Percentiles rank a stretch among this genome's conserved stretches.
phyloP scores from a whole-genome alignment of 169 alveolate genomes.

The Babesia bigemina region DNA sequence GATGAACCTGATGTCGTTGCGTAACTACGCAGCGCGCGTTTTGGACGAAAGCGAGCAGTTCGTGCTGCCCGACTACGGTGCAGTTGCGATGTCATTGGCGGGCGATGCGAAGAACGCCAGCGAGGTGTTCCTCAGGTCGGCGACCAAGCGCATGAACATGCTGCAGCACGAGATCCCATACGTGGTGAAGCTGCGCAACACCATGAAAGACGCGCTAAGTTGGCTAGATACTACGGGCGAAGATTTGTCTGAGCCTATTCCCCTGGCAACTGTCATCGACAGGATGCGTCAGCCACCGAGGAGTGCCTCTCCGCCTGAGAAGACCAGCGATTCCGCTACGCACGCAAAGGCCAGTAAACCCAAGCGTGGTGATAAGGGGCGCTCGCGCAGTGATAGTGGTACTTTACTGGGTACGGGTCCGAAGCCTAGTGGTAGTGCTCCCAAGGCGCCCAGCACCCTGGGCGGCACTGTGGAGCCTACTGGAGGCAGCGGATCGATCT shows the following conservation, averaged over 20 bases:
- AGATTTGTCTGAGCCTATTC: slow-evolving; percentile 1
- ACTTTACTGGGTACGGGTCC: no score
- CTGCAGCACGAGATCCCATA: slow-evolving; percentile 48
- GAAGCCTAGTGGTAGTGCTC: no score
- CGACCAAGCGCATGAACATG: slow-evolving; percentile 10
- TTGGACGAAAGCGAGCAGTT: slow-evolving; percentile 53
- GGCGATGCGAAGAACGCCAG: slow-evolving; percentile 6
- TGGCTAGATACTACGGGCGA: not conserved
- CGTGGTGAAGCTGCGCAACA: slow-evolving; percentile 41
- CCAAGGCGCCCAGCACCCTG: no score
- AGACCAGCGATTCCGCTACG: no score
- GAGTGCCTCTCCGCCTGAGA: not conserved
- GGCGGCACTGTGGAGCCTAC: no score
- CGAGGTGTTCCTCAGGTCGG: not conserved
- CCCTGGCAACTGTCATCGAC: not conserved
- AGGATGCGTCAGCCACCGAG: not conserved
- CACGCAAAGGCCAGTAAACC: no score
- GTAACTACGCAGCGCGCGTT: slow-evolving; percentile 57
- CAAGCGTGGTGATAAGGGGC: not conserved
- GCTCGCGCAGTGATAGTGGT: no score
- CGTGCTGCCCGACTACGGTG: slow-evolving; percentile 41
- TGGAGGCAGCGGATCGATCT: no score
- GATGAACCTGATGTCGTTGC: slow-evolving; percentile 47
- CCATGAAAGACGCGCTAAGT: not conserved
- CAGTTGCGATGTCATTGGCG: slow-evolving; percentile 17